Conservation (phyloP, 176 grass and related monocot species). For the Puccinellia tenuiflora region DNA sequence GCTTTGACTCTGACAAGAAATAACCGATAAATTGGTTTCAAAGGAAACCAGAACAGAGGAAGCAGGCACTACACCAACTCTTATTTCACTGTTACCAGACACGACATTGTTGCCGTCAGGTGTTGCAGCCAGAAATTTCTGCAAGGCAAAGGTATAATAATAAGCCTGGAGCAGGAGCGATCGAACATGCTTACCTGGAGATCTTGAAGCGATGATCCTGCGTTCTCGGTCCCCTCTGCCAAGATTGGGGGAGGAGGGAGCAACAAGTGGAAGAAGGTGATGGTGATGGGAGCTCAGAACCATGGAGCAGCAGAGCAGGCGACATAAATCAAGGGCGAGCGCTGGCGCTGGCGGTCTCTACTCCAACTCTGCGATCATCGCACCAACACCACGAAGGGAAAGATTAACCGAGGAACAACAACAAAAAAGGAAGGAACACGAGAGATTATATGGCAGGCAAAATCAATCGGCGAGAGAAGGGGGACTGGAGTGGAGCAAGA, state of each 20-base stretch:
- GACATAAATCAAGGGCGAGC: slow-evolving; percentile 42
- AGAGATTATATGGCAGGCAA: background rate
- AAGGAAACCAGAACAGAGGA: background rate
- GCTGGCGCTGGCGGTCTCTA: background rate
- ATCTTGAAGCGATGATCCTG: slow-evolving; percentile 21
- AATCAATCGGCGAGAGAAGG: background rate
- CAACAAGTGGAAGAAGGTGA: background rate
- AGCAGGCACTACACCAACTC: background rate
- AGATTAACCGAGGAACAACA: background rate
- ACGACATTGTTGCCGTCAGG: background rate
- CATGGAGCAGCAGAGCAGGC: slow-evolving; percentile 40
- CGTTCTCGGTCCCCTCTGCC: slow-evolving; percentile 23
- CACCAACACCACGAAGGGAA: background rate
- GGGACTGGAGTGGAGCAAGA: background rate
- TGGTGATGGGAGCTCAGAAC: slow-evolving; percentile 45
- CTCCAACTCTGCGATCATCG: slow-evolving; percentile 8
- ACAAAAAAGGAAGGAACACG: background rate
- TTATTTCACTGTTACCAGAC: background rate
- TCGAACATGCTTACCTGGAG: slow-evolving; percentile 20
- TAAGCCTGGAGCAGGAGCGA: background rate
- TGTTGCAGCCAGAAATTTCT: background rate
- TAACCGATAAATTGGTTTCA: background rate
- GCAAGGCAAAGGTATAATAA: background rate
- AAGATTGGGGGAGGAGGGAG: slow-evolving; percentile 26
- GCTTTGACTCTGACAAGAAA: background rate